phyloP scores from a whole-genome alignment of 1,139 yeast species.

The Chernovozyma sophiae-reginae region DNA sequence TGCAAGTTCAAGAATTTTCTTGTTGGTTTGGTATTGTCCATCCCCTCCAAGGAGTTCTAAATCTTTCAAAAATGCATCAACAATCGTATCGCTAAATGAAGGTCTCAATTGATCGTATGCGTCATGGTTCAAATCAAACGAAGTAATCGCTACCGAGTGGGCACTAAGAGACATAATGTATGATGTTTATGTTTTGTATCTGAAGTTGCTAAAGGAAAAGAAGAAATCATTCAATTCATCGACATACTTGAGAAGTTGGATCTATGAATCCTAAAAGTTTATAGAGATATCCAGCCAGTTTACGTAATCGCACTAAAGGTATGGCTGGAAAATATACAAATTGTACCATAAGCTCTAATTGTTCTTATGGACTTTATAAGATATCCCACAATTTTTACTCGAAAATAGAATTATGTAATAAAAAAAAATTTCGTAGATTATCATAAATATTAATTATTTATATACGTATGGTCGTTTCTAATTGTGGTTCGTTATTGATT shows the following conservation, averaged over 20 bases:
- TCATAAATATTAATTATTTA: conserved; percentile 3
- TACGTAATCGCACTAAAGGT: too few relatives aligned
- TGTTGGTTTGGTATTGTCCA: conserved; percentile 18
- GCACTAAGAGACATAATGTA: conserved; percentile 13
- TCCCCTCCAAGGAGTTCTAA: conserved; percentile 24
- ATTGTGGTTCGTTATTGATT: conserved; percentile 1
- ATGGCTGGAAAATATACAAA: too few relatives aligned
- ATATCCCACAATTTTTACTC: too few relatives aligned
- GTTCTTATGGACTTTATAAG: too few relatives aligned
- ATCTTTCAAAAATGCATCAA: conserved; percentile 40
- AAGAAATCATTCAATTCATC: too few relatives aligned
- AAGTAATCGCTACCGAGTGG: conserved; percentile 33
- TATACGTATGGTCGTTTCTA: conserved; percentile 1
- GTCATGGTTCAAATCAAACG: conserved; percentile 53
- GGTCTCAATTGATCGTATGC: conserved; percentile 58
- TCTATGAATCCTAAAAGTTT: too few relatives aligned
- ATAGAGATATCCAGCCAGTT: too few relatives aligned
- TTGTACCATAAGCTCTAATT: too few relatives aligned
- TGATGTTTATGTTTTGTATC: too few relatives aligned
- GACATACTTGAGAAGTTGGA: too few relatives aligned
- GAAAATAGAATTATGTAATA: not conserved
- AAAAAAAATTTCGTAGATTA: not conserved
- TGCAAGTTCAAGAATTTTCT: conserved; percentile 50
- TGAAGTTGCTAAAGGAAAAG: too few relatives aligned
- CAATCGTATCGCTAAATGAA: conserved; percentile 44